A percentile compares a stretch with the other conserved stretches of the same genome.
These are phyloP conservation scores for Tephrocybe sp. DNA, from an alignment of 768 basidiomycete genomes.

Conservation along the genomic window DNA sequence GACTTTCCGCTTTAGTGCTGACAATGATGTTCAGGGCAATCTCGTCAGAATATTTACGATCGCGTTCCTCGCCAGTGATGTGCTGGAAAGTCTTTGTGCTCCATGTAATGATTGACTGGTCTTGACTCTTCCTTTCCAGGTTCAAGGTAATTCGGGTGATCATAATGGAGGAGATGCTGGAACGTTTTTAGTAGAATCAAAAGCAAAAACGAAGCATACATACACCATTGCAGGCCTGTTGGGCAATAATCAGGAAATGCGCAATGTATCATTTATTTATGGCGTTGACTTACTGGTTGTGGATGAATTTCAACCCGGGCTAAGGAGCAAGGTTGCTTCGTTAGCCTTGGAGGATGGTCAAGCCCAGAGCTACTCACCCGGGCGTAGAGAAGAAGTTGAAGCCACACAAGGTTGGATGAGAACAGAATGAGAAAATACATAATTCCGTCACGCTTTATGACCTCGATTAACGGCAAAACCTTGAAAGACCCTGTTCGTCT, in stretches of 20 bases:
- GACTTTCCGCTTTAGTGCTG: too few species aligned
- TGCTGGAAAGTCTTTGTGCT: conserved; percentile 10
- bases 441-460: conserved; percentile 17
- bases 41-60: too few species aligned
- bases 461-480: background rate
- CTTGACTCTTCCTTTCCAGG: too few species aligned
- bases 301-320: background rate
- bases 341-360: too few species aligned
- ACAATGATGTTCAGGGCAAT: too few species aligned
- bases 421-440: conserved; percentile 21
- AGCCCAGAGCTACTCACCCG: conserved; percentile 12
- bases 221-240: too few species aligned
- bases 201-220: background rate
- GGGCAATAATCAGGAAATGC: background rate
- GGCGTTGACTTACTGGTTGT: too few species aligned
- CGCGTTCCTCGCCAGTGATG: too few species aligned
- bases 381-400: conserved; percentile 14
- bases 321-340: background rate
- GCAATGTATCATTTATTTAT: background rate
- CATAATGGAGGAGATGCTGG: too few species aligned
- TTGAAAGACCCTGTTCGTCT: background rate
- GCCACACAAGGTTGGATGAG: conserved; percentile 21
- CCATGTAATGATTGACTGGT: too few species aligned
- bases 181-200: conserved; percentile 1
- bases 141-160: conserved; percentile 21